phyloP scores from a whole-genome alignment of 148 eudicot genomes.

The Oxyria digyna region DNA sequence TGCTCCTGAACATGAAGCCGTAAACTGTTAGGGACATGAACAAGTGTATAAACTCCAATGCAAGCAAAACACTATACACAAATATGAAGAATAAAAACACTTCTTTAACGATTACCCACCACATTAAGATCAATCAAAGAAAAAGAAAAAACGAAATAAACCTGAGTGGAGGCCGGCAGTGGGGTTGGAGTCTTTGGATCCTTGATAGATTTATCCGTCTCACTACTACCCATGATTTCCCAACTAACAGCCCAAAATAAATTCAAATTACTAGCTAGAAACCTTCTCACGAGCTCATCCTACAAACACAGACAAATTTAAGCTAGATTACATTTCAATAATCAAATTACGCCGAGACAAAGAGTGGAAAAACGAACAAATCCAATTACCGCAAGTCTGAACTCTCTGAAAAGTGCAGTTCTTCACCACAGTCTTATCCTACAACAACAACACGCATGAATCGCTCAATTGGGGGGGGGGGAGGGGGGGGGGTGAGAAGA shows the following conservation, averaged over 20 bases:
- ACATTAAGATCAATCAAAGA: not conserved
- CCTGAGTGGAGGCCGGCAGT: constrained; percentile 22
- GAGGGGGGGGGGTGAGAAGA: not conserved
- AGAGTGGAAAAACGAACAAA: not conserved
- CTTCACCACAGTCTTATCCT: not conserved
- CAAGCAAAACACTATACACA: not conserved
- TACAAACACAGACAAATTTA: not conserved
- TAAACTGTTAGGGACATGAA: not conserved
- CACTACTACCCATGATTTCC: constrained; percentile 69
- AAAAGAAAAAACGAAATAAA: constrained; percentile 8
- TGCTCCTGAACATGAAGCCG: constrained; percentile 44
- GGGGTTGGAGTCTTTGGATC: constrained; percentile 51
- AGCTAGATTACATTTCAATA: not conserved
- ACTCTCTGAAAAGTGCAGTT: not conserved
- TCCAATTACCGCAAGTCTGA: not conserved
- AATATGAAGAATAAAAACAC: not conserved
- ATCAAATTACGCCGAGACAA: not conserved
- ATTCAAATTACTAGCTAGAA: not conserved
- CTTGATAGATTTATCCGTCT: constrained; percentile 72
- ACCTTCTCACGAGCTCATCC: constrained; percentile 3
- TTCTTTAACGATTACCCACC: not conserved
- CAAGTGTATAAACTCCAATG: not conserved
- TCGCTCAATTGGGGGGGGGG: not conserved
- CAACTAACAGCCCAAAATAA: not conserved
- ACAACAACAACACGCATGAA: not conserved